phyloP scores from a whole-genome alignment of 495 filamentous ascomycete species.

The Penicillium egyptiacum region DNA sequence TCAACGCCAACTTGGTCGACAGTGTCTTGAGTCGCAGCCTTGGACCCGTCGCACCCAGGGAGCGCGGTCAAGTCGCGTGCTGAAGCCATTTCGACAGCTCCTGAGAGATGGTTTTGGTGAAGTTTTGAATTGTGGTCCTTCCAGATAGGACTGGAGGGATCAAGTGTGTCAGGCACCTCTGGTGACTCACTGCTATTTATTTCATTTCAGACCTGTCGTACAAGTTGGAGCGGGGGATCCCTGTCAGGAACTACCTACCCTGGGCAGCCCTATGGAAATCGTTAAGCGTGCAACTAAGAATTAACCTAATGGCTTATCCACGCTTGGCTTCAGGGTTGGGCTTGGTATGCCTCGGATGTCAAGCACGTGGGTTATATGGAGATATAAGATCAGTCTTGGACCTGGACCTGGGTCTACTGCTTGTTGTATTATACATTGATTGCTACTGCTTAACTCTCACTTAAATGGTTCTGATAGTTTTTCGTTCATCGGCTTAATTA shows the following conservation, averaged over 20 bases:
- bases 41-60: not conserved
- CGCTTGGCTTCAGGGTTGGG: not conserved
- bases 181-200: not conserved
- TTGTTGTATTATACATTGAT: not conserved
- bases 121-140: not conserved
- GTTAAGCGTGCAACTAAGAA: not conserved
- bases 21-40: not conserved
- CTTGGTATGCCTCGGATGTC: not conserved
- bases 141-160: not conserved
- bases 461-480: not conserved
- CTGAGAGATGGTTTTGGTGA: not conserved
- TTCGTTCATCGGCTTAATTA: not conserved
- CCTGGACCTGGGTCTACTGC: not conserved
- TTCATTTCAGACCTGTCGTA: not conserved
- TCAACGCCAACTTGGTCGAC: not conserved
- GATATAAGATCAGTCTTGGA: not conserved
- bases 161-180: not conserved
- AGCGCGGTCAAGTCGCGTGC: not conserved
- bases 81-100: not conserved
- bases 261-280: not conserved
- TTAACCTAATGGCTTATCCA: constrained; percentile 4
- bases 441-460: not conserved
- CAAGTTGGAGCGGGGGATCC: not conserved
- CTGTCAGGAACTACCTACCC: not conserved
- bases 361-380: not conserved